Base-by-base conservation (phyloP, 768 basidiomycete species). In the Daedaleopsis sinensis region DNA sequence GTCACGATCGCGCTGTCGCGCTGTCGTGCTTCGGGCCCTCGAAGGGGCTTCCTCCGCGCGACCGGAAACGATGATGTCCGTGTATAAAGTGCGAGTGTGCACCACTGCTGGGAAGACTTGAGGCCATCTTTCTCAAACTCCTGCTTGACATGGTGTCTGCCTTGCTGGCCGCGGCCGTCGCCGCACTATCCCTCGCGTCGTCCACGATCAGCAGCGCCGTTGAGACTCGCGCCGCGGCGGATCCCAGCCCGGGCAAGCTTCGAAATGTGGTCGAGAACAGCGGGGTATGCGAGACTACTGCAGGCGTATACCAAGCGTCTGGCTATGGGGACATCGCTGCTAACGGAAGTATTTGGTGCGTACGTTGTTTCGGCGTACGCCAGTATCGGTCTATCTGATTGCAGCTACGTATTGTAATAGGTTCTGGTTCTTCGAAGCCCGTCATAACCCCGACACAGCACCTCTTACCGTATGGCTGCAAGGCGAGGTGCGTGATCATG, bases 401-500 rank as follows among this genome's bases (percentile, higher is more conserved):
- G 8, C 43, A 12, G 47, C 6, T 56, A 23, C 53, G 6, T 53
- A 6, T 43, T n/a, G 16, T 15, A 0, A 2, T 44, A 86, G 85
- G 82, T 89, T 87, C 74, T 87, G 85, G 84, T 88, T 84, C 74
- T 89, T 89, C 66, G 86, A 76, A 9, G 79, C 86, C 0, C 82
- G 86, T 13, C 81, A 82, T 27, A 83, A 84, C 66, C 79, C 85
- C 0, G 79, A 79, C 32, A 84, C 78, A 0, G 86, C 86, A 0
- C 86, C 87, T n/a, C 76, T 89, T 21, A 77, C 82, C 13, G 74
- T 88, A 5, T 88, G 87, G 88, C 83, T 88, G 60, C 87, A 88
- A 70, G 86, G 86, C 23, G 76, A 74, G 21, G 76, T 78, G 54
- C 63, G 74, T 68, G 7, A 15, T 35, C 16, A 21, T 16, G 5